phyloP scores from a whole-genome alignment of 208 protist genomes.

The Naegleria fowleri region DNA sequence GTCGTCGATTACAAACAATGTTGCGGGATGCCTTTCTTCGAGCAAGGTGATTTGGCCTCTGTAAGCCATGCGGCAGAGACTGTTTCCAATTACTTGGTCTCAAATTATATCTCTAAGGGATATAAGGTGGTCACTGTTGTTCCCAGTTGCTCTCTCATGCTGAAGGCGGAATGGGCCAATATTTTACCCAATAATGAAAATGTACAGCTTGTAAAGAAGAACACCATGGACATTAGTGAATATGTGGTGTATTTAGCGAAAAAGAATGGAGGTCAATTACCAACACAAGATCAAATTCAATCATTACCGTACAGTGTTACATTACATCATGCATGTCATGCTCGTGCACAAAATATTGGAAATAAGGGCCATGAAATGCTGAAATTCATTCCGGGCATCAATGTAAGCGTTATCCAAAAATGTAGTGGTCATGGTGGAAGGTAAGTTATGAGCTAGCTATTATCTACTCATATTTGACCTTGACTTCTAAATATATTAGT shows the following conservation, averaged over 20 bases:
- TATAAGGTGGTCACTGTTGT: conserved; percentile 27
- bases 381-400: conserved; percentile 8
- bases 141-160: conserved; percentile 31
- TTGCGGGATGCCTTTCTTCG: conserved; percentile 39
- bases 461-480: too few relatives aligned
- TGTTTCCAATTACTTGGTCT: not conserved
- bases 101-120: conserved; percentile 19
- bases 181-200: conserved; percentile 22
- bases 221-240: conserved; percentile 29
- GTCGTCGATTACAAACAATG: conserved; percentile 17
- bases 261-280: not conserved
- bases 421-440: conserved; percentile 34
- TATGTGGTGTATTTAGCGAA: conserved; percentile 23
- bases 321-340: conserved; percentile 35
- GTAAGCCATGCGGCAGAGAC: conserved; percentile 16
- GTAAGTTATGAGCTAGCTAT: not conserved
- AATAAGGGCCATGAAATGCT: conserved; percentile 29
- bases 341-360: conserved; percentile 32
- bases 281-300: not conserved
- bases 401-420: conserved; percentile 21
- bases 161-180: conserved; percentile 31
- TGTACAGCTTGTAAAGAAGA: conserved; percentile 18
- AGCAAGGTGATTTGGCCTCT: conserved; percentile 19
- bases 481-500: too few relatives aligned
- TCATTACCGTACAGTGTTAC: not conserved